Evolutionary conservation across 306 rosid genomes (phyloP).

Genomic region (Hylodesmum podocarpum): DNA sequence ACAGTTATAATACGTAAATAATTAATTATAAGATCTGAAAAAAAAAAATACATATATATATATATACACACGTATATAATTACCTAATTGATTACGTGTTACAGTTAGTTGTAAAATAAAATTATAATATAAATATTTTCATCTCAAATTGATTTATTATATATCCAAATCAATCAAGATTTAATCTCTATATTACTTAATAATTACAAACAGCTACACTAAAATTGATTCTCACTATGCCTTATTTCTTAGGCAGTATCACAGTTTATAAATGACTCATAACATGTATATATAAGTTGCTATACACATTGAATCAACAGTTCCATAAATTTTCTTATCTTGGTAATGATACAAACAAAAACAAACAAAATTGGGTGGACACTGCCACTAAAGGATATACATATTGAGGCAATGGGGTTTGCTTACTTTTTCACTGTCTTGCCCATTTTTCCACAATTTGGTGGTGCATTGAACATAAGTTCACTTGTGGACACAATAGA

Average conservation of each 20-base stretch:
- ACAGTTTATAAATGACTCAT: not conserved
- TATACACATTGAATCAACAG: not conserved
- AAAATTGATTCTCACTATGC: no score
- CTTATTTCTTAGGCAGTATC: not conserved
- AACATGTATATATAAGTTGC: not conserved
- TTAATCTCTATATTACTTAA: no score
- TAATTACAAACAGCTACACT: no score
- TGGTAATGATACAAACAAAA: slow-evolving; percentile 3
- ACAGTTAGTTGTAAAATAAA: no score
- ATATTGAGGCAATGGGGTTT: not conserved
- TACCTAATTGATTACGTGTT: no score
- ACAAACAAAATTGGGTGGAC: slow-evolving; percentile 27
- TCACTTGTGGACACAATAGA: not conserved
- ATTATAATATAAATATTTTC: no score
- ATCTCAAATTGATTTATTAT: no score
- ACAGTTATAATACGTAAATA: no score
- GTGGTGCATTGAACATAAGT: not conserved
- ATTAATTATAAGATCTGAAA: no score
- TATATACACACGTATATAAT: no score
- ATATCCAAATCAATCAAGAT: no score
- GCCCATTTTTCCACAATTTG: not conserved
- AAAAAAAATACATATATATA: no score
- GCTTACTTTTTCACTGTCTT: not conserved
- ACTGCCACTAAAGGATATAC: slow-evolving; percentile 7
- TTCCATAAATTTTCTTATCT: slow-evolving; percentile 4